Base-by-base conservation (phyloP, 2,329 filamentous ascomycete species). In the Eurotiales sp. region DNA sequence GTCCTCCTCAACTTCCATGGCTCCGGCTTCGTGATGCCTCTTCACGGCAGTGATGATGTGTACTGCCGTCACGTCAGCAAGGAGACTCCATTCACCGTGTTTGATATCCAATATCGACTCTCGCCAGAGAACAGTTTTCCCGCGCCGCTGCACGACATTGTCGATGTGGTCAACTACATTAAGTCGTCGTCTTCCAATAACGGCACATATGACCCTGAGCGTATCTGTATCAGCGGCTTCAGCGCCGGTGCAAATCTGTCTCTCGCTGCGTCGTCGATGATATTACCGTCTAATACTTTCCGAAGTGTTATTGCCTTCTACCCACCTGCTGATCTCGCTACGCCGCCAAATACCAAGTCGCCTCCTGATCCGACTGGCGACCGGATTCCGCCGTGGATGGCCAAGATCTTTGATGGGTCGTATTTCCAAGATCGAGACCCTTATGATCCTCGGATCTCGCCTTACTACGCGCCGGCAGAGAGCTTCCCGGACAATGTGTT, bases 91-190 rank as follows among this genome's bases (percentile, higher is more conserved):
- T 65, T 68, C 10, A 65, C 76, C 5, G 73, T 74, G 39, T 69
- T 77, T 44, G 72, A 68, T 44, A 74, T 76, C 3, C 75, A 76
- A 46, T 77, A 77, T 54, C 69, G 75, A 30, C 72, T 76, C 41
- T 74, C 72, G 3, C 75, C 75, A 1, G 68, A 74, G 51, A 65
- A 73, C 51, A 68, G 73, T 32, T 77, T 74, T 43, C 75, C 74
- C 0, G 72, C 72, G 0, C 74, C 75, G 1, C 68, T 76, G 15
- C 69, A 75, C 53, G 75, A 77, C 53, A 71, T 71, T 8, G 74
- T 77, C 47, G 74, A 77, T 51, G 72, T 73, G 1, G 58, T 76
- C 2, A 46, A 23, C 3, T 46, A 46, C 15, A 23, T 46, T 14
- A 21, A 46, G 6, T 25, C 43, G 6, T 25, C 43, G 2, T 59